Conservation (phyloP, 345 rosid genomes). For the Triadica sebifera region DNA sequence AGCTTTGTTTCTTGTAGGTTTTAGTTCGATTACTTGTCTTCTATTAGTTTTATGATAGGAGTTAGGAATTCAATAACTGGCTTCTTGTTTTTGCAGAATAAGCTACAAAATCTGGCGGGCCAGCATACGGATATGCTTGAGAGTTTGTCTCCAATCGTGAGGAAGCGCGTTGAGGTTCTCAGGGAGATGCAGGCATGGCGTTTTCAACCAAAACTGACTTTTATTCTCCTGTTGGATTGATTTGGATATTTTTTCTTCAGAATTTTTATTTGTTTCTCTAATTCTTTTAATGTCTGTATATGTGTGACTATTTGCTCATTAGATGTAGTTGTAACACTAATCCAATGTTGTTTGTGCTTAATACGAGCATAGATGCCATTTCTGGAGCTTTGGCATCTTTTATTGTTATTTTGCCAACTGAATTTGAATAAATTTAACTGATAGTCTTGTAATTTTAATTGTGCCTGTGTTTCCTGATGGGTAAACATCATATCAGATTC, state of each 20-base stretch:
- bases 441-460: too few relatives aligned
- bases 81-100: slow-evolving; percentile 43
- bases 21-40: neutral
- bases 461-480: too few relatives aligned
- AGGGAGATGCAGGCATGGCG: slow-evolving; percentile 77
- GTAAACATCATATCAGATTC: too few relatives aligned
- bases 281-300: neutral
- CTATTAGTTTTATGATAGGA: neutral
- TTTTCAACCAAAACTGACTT: slow-evolving; percentile 24
- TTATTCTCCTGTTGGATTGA: slow-evolving; percentile 40
- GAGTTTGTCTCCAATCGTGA: slow-evolving; percentile 52
- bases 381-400: neutral
- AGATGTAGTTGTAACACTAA: neutral
- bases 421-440: neutral
- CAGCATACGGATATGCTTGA: slow-evolving; percentile 71
- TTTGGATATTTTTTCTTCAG: slow-evolving; percentile 24
- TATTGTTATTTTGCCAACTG: neutral
- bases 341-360: neutral
- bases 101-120: slow-evolving; percentile 79
- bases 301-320: neutral
- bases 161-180: slow-evolving; percentile 89
- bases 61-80: neutral
- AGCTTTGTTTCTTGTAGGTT: neutral
- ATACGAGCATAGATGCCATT: neutral
- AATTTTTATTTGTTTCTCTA: neutral